phyloP scores from a whole-genome alignment of 371 early-diverging fungal genomes.

The Capillidium heterosporum region DNA sequence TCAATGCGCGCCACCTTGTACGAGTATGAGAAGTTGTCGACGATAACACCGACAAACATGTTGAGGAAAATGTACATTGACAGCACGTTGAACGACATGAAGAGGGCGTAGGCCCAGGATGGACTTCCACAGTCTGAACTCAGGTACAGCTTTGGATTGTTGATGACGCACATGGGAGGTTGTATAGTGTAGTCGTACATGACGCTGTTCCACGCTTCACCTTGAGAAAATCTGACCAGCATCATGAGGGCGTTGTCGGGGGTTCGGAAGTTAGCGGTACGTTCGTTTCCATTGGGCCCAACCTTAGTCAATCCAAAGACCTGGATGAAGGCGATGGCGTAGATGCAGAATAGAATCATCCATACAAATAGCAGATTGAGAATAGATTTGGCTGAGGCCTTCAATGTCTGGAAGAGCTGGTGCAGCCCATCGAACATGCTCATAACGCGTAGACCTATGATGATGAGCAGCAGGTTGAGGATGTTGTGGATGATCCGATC shows the following conservation, averaged over 20 bases:
- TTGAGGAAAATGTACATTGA: conserved; percentile 59
- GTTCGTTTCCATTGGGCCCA: conserved; percentile 25
- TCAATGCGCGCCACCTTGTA: conserved; percentile 27
- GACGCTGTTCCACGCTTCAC: conserved; percentile 53
- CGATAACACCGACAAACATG: conserved; percentile 49
- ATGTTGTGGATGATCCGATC: not conserved
- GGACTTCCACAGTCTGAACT: conserved; percentile 43
- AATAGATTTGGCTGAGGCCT: not conserved
- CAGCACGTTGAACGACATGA: conserved; percentile 47
- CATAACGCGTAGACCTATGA: not conserved
- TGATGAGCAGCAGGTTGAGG: not conserved
- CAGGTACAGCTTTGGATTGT: conserved; percentile 20
- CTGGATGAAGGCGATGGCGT: conserved; percentile 49
- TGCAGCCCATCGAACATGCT: not conserved
- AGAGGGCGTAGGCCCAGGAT: conserved; percentile 38
- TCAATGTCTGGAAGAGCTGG: not conserved
- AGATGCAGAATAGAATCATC: conserved; percentile 42
- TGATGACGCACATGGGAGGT: conserved; percentile 33
- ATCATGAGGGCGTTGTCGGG: conserved; percentile 34
- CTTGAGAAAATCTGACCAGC: conserved; percentile 41
- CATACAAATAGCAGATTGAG: conserved; percentile 26
- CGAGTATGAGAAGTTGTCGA: conserved; percentile 50
- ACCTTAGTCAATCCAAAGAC: conserved; percentile 45
- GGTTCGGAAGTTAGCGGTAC: conserved; percentile 31
- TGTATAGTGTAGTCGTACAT: conserved; percentile 49